Conservation (phyloP, 1,284 basidiomycete genomes). For the Cryptococcus hybrid region DNA sequence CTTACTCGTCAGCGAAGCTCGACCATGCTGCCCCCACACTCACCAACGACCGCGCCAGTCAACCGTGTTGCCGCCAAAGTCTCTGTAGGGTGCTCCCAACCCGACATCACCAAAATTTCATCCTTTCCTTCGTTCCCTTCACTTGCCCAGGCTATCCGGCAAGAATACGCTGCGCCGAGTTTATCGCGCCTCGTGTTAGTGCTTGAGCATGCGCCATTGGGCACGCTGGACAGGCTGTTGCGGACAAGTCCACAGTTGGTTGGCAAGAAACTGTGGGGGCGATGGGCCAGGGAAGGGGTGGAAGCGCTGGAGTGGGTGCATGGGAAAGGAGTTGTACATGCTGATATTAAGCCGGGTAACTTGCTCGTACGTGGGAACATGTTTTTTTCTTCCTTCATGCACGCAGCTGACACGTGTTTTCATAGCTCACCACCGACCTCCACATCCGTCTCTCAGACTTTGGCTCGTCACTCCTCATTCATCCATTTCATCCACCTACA, state of each 20-base stretch:
- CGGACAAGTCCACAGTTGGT: constrained; percentile 44
- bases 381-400: background rate
- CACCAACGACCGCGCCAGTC: background rate
- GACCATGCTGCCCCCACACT: constrained; percentile 9
- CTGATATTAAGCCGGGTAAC: constrained; percentile 53
- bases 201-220: constrained; percentile 49
- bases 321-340: constrained; percentile 51
- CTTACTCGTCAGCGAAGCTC: constrained; percentile 14
- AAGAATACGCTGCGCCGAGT: constrained; percentile 11
- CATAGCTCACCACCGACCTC: constrained; percentile 42
- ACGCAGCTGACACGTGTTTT: constrained; percentile 14
- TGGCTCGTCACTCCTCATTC: constrained; percentile 52
- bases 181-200: constrained; percentile 44
- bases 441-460: constrained; percentile 53
- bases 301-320: constrained; percentile 52
- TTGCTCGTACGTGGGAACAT: constrained; percentile 33
- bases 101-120: constrained; percentile 5
- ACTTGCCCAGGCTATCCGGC: constrained; percentile 15
- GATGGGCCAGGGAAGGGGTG: constrained; percentile 49
- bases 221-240: constrained; percentile 48
- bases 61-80: background rate
- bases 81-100: background rate
- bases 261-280: constrained; percentile 39
- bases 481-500: constrained; percentile 46
- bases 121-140: constrained; percentile 24